Conservation (phyloP, 345 rosid species). For the Eucalyptus curtisii region DNA sequence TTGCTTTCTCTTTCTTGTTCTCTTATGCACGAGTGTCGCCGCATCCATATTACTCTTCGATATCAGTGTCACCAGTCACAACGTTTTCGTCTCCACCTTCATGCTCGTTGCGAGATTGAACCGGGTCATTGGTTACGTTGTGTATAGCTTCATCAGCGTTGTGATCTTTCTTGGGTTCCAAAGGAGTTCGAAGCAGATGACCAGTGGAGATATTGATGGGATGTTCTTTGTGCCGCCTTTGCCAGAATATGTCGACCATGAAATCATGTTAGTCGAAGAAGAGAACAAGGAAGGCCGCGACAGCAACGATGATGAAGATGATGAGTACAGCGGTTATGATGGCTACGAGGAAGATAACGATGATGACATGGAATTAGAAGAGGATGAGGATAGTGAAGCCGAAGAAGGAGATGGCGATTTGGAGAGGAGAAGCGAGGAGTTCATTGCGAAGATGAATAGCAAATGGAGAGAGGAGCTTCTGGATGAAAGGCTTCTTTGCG, state of each 20-base stretch:
- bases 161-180: neutral
- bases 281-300: neutral
- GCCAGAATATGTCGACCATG: neutral
- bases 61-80: neutral
- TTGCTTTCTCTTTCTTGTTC: neutral
- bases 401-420: neutral
- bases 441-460: neutral
- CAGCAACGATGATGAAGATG: neutral
- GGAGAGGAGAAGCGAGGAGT: neutral
- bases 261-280: neutral
- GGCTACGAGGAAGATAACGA: neutral
- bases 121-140: neutral
- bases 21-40: neutral
- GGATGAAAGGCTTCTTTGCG: neutral
- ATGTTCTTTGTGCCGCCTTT: neutral
- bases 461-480: neutral
- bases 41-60: neutral
- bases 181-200: neutral
- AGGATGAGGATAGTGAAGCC: neutral
- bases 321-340: neutral
- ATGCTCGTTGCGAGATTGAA: neutral
- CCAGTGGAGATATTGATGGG: neutral
- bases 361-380: neutral
- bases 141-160: neutral
- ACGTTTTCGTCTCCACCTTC: neutral